phyloP scores from a whole-genome alignment of 768 basidiomycete genomes.

The Ramaria sp. region DNA sequence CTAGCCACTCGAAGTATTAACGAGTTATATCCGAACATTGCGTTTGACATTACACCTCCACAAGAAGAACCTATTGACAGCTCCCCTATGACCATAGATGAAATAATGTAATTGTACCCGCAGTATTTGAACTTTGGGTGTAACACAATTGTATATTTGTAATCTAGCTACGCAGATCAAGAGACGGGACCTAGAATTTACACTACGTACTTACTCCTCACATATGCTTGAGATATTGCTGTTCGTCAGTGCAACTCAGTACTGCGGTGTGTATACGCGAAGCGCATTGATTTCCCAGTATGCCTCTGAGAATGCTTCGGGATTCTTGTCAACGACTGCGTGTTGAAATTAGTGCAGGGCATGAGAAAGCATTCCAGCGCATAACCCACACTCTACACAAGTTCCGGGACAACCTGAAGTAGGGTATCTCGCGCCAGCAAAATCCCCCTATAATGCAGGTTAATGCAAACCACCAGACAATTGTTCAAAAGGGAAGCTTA shows the following conservation, averaged over 20 bases:
- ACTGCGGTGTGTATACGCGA: constrained; percentile 32
- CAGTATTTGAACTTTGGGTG: neutral
- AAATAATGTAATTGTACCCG: constrained; percentile 20
- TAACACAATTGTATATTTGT: neutral
- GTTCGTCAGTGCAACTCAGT: neutral
- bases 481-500: constrained; percentile 20
- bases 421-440: constrained; percentile 36
- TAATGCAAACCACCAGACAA: neutral
- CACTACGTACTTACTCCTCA: too few species aligned
- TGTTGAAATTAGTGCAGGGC: neutral
- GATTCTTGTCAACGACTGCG: constrained; percentile 50
- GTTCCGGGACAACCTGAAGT: constrained; percentile 26
- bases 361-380: neutral
- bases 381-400: constrained; percentile 38
- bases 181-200: constrained; percentile 23
- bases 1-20: constrained; percentile 35
- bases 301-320: constrained; percentile 45
- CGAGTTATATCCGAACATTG: neutral
- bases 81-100: constrained; percentile 37
- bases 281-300: constrained; percentile 64
- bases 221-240: too few species aligned
- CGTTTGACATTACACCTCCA: neutral
- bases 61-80: constrained; percentile 12
- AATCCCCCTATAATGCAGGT: constrained; percentile 36
- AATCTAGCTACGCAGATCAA: constrained; percentile 31